Evolutionary conservation across 2,329 filamentous ascomycete genomes (phyloP), one percentile per base, ranked within the genome.

Genomic region (Furcasterigmium furcatum): DNA sequence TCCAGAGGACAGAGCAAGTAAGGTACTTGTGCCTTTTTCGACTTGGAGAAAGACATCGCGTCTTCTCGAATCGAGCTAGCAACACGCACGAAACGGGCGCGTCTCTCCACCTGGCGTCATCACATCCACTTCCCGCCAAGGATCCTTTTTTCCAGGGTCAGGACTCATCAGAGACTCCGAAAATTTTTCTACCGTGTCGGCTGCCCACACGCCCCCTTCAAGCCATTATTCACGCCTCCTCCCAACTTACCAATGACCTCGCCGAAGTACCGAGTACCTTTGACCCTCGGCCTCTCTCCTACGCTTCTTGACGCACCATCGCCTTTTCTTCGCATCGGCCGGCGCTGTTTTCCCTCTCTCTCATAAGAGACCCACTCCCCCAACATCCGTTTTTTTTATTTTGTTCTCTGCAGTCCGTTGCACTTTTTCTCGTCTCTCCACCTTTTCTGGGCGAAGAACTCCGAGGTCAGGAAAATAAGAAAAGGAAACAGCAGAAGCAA

Each of bases 341-440:
- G n/a, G 16, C n/a, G n/a, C 34, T 16, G n/a, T 18, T 19, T 9
- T 36, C 43, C 48, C 48, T 48, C 41, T 41, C 48, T 48, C 48
- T 46, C 48, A 48, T 48, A 48, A 48, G 46, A 41, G 36, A 43
- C 48, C 48, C 48, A 50, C 48, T 50, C 41, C 43, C 39, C 43
- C 46, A 46, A 46, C 46, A 12, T 46, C 47, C 41, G 39, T 48
- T 44, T 48, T 49, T 38, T 47, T 38, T 39, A 43, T 36, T 36
- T 36, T 36, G n/a, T 18, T 9, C 8, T 20, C 34, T 36, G n/a
- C 34, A 18, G 30, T 32, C 30, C 30, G 14, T 32, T 16, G n/a
- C n/a, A n/a, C n/a, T n/a, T n/a, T n/a, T n/a, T n/a, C n/a, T n/a
- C n/a, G n/a, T n/a, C 30, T n/a, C 18, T 36, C 34, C 34, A 19